Evolutionary conservation across 2,329 filamentous ascomycete genomes (phyloP), one percentile per base, ranked within the genome.

Genomic region (Lojkania enalia): DNA sequence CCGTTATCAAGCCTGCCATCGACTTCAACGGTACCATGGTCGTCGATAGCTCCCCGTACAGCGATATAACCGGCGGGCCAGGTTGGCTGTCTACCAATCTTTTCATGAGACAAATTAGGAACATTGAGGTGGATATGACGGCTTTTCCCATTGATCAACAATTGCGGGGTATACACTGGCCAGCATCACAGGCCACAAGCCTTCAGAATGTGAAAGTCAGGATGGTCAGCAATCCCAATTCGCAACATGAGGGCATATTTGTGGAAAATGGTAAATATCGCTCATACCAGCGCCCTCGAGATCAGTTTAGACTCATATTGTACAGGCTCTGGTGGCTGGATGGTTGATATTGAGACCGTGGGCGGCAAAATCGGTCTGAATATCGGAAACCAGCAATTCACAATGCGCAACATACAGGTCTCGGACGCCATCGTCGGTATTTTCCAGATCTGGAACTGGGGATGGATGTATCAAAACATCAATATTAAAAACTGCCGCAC

Each of bases 41-140:
- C 42, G 80, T 86, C 42, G 79, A 84, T 55, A 79, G 74, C 13
- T 77, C 82, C 78, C 82, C 64, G 12, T 71, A 71, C 62, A 74
- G 36, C 42, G 74, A 52, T 48, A 44, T 27, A 65, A 58, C 56
- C 41, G 30, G 30, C 7, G 16, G 30, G 7, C 30, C 30, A 9
- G 74, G 74, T 48, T 77, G 71, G 71, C 65, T 61, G 2, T 75
- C 81, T 0, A 82, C 81, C 31, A 84, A 82, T 55, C 76, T 86
- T 7, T 88, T 88, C 64, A 81, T 77, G 55, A 75, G 84, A 21
- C 80, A 83, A 51, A 78, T 88, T 46, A 76, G 83, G 7, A 88
- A 89, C 58, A 74, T 89, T 44, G 72, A 83, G 45, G 64, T 70
- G n/a, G 85, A 88, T 59, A 67, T 77, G 25, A 82, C 78, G 2